Evolutionary conservation across 148 eudicot species (phyloP), one percentile per base, ranked within the genome.

Genomic region (Pharnaceum exiguum): DNA sequence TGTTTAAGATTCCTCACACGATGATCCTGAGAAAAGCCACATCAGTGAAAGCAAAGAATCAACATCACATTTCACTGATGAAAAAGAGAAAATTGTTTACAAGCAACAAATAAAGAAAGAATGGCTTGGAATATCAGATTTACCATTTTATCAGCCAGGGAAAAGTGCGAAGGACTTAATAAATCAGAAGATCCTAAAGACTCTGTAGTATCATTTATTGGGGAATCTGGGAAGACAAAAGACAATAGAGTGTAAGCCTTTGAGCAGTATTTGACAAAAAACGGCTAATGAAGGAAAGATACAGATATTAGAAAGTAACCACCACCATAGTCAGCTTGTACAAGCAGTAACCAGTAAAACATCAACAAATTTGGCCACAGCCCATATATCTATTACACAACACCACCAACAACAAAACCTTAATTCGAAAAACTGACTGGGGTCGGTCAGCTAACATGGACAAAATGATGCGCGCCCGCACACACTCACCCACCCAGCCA

Each of bases 71-170:
- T n/a, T n/a, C n/a, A n/a, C n/a, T n/a, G n/a, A n/a, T n/a, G n/a
- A n/a, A n/a, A 54, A 18, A 25, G 19, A 38, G 38, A 6, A 6
- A 35, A 12, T 35, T 35, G 12, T 12, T 35, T 22, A 53, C 7
- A 46, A 35, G 55, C 24, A n/a, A 48, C 39, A 42, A 52, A 51
- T 10, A 27, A 46, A 39, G 38, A 16, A 46, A 39, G 13, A 46
- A 33, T 13, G 10, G 7, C 24, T 17, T 5, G 10, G 37, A 31
- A 29, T 44, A 6, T 27, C 1, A 54, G 18, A 59, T 44, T 51
- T 79, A 90, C 97, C 94, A 71, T 63, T 66, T 71, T 74, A 48
- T 73, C 73, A 22, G 79, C 73, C 63, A 75, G 40, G 31, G 55
- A 46, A 27, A 64, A 61, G 46, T 56, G 76, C 51, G 62, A 80